phyloP scores from a whole-genome alignment of 2,329 filamentous ascomycete species.

The Diaporthe sp. region DNA sequence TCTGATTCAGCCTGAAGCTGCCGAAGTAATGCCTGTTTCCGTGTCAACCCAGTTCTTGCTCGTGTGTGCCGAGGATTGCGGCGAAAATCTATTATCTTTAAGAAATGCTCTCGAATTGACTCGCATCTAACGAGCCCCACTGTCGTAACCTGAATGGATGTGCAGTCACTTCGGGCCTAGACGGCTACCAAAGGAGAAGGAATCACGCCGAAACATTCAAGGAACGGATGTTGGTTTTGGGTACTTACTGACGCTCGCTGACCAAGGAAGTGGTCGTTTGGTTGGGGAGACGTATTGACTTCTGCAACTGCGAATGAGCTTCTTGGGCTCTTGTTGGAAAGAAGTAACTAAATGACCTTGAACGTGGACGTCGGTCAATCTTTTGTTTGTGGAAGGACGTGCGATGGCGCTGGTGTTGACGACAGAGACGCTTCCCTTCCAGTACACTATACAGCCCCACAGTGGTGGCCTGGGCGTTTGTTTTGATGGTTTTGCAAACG shows the following conservation, averaged over 20 bases:
- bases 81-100: neutral
- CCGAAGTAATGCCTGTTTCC: neutral
- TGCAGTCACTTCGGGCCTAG: neutral
- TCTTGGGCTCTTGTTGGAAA: neutral
- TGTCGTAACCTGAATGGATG: neutral
- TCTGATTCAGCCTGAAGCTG: too few relatives aligned
- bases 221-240: neutral
- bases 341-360: neutral
- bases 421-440: neutral
- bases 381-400: neutral
- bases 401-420: neutral
- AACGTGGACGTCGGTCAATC: neutral
- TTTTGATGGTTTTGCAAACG: neutral
- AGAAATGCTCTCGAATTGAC: neutral
- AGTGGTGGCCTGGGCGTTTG: neutral
- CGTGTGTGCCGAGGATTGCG: too few relatives aligned
- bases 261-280: neutral
- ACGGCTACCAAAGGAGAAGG: too few relatives aligned
- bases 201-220: neutral
- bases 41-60: neutral
- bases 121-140: too few relatives aligned
- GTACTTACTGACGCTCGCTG: neutral
- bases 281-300: too few relatives aligned
- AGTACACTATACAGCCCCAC: neutral
- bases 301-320: neutral